A percentile compares a stretch with the other conserved stretches of the same genome.
Evolutionary conservation across 768 basidiomycete genomes (phyloP).

Genomic region (Pleurotus platypus): DNA sequence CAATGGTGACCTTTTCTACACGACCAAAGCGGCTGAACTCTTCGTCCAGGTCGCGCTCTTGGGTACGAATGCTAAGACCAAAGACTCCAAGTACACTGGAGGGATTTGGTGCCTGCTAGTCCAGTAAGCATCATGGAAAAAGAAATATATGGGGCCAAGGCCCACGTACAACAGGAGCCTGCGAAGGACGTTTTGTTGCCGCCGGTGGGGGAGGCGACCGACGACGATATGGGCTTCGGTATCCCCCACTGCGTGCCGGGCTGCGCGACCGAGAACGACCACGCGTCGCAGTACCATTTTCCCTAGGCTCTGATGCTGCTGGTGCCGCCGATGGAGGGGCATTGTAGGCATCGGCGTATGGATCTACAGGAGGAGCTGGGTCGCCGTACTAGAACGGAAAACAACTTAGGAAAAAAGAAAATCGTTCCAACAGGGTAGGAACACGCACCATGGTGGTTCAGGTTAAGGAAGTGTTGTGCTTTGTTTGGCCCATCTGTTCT

Average conservation of each 20-base stretch:
- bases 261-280: slow-evolving; percentile 78
- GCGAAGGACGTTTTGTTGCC: slow-evolving; percentile 58
- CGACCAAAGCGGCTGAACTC: slow-evolving; percentile 87
- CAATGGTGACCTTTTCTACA: slow-evolving; percentile 94
- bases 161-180: slow-evolving; percentile 69
- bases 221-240: slow-evolving; percentile 58
- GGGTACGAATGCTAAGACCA: slow-evolving; percentile 92
- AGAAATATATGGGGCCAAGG: slow-evolving; percentile 4
- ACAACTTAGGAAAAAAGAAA: slow-evolving; percentile 10
- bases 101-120: slow-evolving; percentile 79
- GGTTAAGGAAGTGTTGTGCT: slow-evolving; percentile 32
- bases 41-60: slow-evolving; percentile 91
- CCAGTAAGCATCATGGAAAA: slow-evolving; percentile 28
- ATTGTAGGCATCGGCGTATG: slow-evolving; percentile 81
- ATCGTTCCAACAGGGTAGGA: slow-evolving; percentile 7
- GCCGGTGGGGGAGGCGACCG: slow-evolving; percentile 42
- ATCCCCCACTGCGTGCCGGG: slow-evolving; percentile 49
- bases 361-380: slow-evolving; percentile 59
- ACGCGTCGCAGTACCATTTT: slow-evolving; percentile 49
- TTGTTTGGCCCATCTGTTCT: neutral
- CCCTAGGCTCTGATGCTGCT: slow-evolving; percentile 35
- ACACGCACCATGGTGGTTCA: slow-evolving; percentile 72
- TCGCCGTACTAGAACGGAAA: slow-evolving; percentile 57
- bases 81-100: slow-evolving; percentile 95
- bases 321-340: slow-evolving; percentile 52